These are phyloP conservation scores for Linum lewisii DNA, from an alignment of 345 rosid species.

Conservation along the genomic window DNA sequence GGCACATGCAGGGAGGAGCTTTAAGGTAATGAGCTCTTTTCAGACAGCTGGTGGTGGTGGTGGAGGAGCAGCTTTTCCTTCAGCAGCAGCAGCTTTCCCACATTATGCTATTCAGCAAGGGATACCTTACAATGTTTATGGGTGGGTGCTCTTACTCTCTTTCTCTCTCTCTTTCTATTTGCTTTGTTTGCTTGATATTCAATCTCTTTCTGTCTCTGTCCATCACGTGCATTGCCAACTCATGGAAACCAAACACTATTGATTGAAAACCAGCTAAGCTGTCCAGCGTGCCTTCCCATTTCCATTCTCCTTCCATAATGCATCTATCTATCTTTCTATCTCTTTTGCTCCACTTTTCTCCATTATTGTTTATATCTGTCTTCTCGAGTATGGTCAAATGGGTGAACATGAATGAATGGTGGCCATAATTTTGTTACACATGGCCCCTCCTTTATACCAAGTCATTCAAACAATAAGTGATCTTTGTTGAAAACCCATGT, in stretches of 20 bases:
- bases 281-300: conserved; percentile 18
- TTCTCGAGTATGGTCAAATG: too few relatives aligned
- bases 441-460: too few relatives aligned
- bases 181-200: not conserved
- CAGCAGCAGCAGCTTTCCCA: conserved; percentile 71
- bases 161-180: not conserved
- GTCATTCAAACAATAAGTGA: too few relatives aligned
- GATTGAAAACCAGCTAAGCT: conserved; percentile 2
- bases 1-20: conserved; percentile 40
- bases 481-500: too few relatives aligned
- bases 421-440: too few relatives aligned
- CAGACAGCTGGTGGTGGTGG: conserved; percentile 75
- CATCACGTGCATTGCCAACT: conserved; percentile 49
- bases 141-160: conserved; percentile 7
- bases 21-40: conserved; percentile 60
- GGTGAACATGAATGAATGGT: too few relatives aligned
- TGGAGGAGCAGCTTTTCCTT: conserved; percentile 49
- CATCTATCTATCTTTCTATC: conserved; percentile 6
- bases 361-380: not conserved
- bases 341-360: not conserved
- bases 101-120: conserved; percentile 85
- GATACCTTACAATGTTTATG: conserved; percentile 71
- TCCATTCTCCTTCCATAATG: not conserved
- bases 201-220: conserved; percentile 8
- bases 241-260: conserved; percentile 7